Conservation (phyloP, 257 asterid genomes). For the Coffea canephora region DNA sequence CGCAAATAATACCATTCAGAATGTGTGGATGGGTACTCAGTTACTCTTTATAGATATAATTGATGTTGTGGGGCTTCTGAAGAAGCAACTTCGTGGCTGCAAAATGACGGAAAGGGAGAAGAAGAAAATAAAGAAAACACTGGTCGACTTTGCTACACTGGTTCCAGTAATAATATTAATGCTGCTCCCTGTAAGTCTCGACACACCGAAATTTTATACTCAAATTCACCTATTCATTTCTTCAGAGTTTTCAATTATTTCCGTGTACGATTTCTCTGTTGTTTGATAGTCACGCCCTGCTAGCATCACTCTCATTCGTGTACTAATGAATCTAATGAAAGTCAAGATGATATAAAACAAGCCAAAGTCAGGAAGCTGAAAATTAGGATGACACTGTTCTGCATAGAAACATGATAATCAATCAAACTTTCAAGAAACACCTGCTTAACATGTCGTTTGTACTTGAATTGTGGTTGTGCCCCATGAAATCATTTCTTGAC, state of each 20-base stretch:
- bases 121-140: slow-evolving; percentile 54
- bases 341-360: too few relatives aligned
- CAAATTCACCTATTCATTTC: not conserved
- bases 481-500: not conserved
- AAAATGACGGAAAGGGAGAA: slow-evolving; percentile 56
- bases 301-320: not conserved
- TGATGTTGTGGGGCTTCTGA: slow-evolving; percentile 34
- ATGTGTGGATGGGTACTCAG: slow-evolving; percentile 76
- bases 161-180: slow-evolving; percentile 71
- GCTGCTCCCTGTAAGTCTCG: slow-evolving; percentile 69
- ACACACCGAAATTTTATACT: not conserved
- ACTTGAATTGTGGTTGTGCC: not conserved
- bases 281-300: not conserved
- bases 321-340: too few relatives aligned
- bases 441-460: not conserved
- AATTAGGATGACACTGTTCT: too few relatives aligned
- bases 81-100: slow-evolving; percentile 48
- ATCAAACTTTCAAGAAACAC: not conserved
- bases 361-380: too few relatives aligned
- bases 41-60: slow-evolving; percentile 55
- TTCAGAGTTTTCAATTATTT: not conserved
- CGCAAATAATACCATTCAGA: slow-evolving; percentile 38
- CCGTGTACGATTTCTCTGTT: not conserved
- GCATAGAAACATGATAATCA: not conserved
- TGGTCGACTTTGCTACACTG: slow-evolving; percentile 57